Evolutionary conservation across 192 early-diverging fungal species (phyloP).

Genomic region (Dissophora globulifera): DNA sequence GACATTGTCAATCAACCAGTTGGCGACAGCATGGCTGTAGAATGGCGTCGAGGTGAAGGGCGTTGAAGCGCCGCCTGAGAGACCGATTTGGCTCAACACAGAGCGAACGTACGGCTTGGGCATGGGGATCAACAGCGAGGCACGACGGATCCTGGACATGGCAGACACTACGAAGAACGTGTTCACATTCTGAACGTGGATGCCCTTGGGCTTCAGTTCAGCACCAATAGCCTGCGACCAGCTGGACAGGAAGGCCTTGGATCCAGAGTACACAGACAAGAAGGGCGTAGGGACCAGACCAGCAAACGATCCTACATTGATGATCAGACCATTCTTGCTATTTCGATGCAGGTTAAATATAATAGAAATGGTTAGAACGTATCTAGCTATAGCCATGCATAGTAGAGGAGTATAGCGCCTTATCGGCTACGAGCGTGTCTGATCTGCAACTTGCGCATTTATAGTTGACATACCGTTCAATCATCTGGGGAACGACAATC

Average conservation of each 20-base stretch:
- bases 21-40: constrained; percentile 73
- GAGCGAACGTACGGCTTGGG: constrained; percentile 80
- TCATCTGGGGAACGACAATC: constrained; percentile 84
- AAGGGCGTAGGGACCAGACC: constrained; percentile 86
- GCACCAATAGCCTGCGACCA: constrained; percentile 91
- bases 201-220: constrained; percentile 74
- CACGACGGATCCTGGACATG: constrained; percentile 92
- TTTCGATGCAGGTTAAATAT: too few species aligned
- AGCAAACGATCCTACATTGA: constrained; percentile 94
- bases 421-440: background rate
- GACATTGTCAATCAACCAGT: constrained; percentile 75
- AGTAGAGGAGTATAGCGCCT: too few species aligned
- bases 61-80: constrained; percentile 69
- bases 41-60: constrained; percentile 75
- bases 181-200: constrained; percentile 92
- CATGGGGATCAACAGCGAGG: constrained; percentile 83
- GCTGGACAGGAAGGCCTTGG: constrained; percentile 90
- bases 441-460: background rate
- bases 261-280: constrained; percentile 91
- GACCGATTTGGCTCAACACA: constrained; percentile 77
- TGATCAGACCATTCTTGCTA: constrained; percentile 82
- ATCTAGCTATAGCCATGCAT: too few species aligned
- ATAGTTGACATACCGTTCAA: constrained; percentile 56
- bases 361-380: too few species aligned
- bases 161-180: constrained; percentile 96